Evolutionary conservation across 768 basidiomycete species (phyloP).

Genomic region (Boletus rufocinnamomeus): DNA sequence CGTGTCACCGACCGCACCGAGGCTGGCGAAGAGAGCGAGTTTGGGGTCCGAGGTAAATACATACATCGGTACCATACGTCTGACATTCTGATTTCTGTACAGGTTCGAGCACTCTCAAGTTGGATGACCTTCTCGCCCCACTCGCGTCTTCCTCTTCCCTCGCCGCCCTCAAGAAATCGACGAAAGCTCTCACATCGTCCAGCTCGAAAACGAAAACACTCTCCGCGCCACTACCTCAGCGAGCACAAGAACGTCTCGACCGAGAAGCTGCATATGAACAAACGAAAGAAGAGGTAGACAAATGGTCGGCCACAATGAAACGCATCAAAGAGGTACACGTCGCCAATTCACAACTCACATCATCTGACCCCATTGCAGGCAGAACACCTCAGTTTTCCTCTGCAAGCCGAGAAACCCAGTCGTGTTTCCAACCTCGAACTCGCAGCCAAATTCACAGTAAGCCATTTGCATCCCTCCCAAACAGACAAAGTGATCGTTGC

Average conservation of each 20-base stretch:
- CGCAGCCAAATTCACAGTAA: constrained; percentile 82
- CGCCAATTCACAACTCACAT: not conserved
- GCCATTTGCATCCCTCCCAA: constrained; percentile 6
- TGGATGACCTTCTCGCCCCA: constrained; percentile 78
- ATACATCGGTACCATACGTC: not conserved
- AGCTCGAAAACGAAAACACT: constrained; percentile 61
- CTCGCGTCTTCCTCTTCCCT: constrained; percentile 61
- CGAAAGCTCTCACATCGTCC: constrained; percentile 59
- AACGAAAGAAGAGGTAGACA: constrained; percentile 89
- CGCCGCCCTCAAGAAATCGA: constrained; percentile 66
- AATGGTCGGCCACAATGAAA: constrained; percentile 93
- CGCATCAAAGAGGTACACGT: constrained; percentile 76
- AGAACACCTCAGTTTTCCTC: constrained; percentile 83
- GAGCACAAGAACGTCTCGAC: constrained; percentile 87
- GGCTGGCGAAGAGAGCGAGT: constrained; percentile 81
- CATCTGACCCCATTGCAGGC: constrained; percentile 50
- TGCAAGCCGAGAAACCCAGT: constrained; percentile 61
- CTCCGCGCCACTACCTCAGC: constrained; percentile 81
- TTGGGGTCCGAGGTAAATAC: constrained; percentile 56
- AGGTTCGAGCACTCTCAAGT: constrained; percentile 51
- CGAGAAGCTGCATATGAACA: constrained; percentile 93
- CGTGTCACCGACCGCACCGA: constrained; percentile 72
- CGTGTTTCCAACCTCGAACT: constrained; percentile 73
- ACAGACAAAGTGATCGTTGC: not conserved
- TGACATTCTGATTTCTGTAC: constrained; percentile 2